Evolutionary conservation across 306 rosid species (phyloP), one percentile per base, ranked within the genome.

Genomic region (Gillenia trifoliata): DNA sequence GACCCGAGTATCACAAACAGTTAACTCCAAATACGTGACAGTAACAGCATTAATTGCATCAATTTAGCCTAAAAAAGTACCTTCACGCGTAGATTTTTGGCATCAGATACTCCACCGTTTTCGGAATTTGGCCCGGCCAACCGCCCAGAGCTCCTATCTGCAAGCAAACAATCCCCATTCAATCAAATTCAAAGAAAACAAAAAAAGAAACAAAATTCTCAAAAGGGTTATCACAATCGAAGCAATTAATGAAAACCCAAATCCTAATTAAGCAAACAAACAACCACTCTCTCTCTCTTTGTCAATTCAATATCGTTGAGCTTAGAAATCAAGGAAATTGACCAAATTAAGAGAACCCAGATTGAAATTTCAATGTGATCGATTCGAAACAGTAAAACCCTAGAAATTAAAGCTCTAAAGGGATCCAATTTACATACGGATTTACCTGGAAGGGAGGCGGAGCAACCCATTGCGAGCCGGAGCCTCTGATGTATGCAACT

Each of bases 81-180:
- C 98, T 95, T 95, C 13, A 95, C 93, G 19, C 96, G 96, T 20
- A 92, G 83, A 81, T 95, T 95, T 82, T 92, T 95, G 26, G 98
- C 89, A 68, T 95, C 99, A 1, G 81, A 80, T 22, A 82, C 93
- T 62, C 90, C 96, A 74, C 80, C 82, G 74, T 86, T 85, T 78
- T 86, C 97, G 33, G 76, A 66, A 88, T 71, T 87, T 13, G 82
- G 82, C 82, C 91, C 89, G 70, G 83, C 85, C 75, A 91, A 75
- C 64, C 72, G 92, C 75, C 86, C 88, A 38, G 92, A 66, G 74
- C 77, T 78, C 83, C 93, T 89, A 74, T 85, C 99, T 95, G 92
- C 64, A 85, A 74, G 71, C 81, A 73, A 65, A 66, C 57, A 87
- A 79, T 36, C 64, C 64, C 30, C 33, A 29, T 28, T 64, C 28